A percentile compares a stretch with the other conserved stretches of the same genome.
These are phyloP conservation scores for Dissophora ornata DNA, from an alignment of 192 early-diverging fungal species.

Conservation along the genomic window DNA sequence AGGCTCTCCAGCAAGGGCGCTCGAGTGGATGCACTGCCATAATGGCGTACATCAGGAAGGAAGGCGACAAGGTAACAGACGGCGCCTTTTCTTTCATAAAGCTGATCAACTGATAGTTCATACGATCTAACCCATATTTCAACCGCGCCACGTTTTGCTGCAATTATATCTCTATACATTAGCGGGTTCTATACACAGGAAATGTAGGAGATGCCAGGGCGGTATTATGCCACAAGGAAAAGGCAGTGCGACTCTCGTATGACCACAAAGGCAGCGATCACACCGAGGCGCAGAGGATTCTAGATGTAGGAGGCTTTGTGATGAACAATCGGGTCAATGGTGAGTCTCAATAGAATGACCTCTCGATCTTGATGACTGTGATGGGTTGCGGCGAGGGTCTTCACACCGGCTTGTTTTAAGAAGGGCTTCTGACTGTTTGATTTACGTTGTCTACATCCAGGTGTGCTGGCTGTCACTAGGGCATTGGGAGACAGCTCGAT, in stretches of 20 bases:
- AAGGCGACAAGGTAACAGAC: conserved; percentile 35
- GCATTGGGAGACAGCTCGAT: conserved; percentile 95
- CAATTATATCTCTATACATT: too few species aligned
- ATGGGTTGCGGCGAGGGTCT: too few species aligned
- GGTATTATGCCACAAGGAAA: conserved; percentile 86
- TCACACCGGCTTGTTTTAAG: too few species aligned
- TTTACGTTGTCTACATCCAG: too few species aligned
- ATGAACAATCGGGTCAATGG: conserved; percentile 99
- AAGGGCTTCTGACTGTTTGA: too few species aligned
- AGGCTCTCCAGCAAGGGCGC: conserved; percentile 72
- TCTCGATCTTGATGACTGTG: not conserved
- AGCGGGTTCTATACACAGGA: conserved; percentile 91
- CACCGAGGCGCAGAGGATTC: conserved; percentile 89
- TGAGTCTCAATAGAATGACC: conserved; percentile 27
- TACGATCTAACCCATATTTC: too few species aligned
- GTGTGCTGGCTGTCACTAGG: conserved; percentile 95
- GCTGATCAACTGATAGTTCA: too few species aligned
- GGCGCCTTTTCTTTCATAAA: too few species aligned
- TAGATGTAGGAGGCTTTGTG: conserved; percentile 95
- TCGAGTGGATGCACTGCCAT: conserved; percentile 94
- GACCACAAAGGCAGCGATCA: conserved; percentile 98
- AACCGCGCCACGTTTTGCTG: too few species aligned
- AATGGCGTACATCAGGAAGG: conserved; percentile 75
- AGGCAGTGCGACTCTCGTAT: conserved; percentile 90
- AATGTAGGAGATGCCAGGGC: conserved; percentile 98